Base-by-base conservation (phyloP, 2,329 filamentous ascomycete species). In the Periglandula ipomoeae region DNA sequence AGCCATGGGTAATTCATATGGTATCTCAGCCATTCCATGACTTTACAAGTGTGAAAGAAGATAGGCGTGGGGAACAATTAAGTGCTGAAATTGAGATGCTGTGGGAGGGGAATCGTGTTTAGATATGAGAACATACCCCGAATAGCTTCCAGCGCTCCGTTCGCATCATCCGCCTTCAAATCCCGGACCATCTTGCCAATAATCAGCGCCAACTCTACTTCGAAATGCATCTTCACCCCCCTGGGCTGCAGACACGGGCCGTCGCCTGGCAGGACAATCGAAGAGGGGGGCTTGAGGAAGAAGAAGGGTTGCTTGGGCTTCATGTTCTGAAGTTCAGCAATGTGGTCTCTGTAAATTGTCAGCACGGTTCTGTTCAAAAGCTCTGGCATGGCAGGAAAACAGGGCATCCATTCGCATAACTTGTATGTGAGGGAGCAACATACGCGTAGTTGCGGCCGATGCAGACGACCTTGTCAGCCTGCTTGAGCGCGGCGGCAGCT, bases 371-470 rank as follows among this genome's bases (percentile, higher is more conserved):
- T 32, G n/a, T 19, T 30, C 42, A n/a, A n/a, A n/a, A n/a, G n/a
- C n/a, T n/a, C n/a, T n/a, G n/a, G n/a, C n/a, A n/a, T n/a, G n/a
- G n/a, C n/a, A n/a, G n/a, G n/a, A n/a, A n/a, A n/a, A n/a, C n/a
- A n/a, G n/a, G n/a, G n/a, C n/a, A n/a, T n/a, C n/a, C n/a, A n/a
- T n/a, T n/a, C n/a, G n/a, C n/a, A n/a, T n/a, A n/a, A n/a, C n/a
- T n/a, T n/a, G n/a, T n/a, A n/a, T n/a, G n/a, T n/a, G n/a, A n/a
- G n/a, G n/a, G 50, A 41, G 35, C n/a, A 9, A 70, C 84, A 65
- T 69, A 93, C 87, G 90, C 91, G 76, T 96, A 98, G 75, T 98
- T 95, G 60, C 93, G 81, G 58, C 89, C 89, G 63, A 97, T 94
- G 70, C 91, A 96, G 65, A 95, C 85, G 48, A 95, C 81, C 75